Conservation (phyloP, 1,139 yeast species). For the Pneumocystis carinii region DNA sequence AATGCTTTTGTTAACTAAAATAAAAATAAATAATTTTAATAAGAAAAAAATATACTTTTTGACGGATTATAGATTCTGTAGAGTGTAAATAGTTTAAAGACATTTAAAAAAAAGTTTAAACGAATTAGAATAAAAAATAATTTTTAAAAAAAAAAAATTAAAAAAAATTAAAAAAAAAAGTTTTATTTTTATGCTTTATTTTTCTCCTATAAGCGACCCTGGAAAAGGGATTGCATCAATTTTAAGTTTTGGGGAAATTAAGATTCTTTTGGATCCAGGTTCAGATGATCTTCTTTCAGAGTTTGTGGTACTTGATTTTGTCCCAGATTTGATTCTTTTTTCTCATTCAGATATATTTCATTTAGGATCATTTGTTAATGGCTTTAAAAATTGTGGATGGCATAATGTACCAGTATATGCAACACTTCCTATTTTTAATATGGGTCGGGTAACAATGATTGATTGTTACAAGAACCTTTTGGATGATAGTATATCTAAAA, state of each 20-base stretch:
- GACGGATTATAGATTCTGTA: not conserved
- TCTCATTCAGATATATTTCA: constrained; percentile 79
- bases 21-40: not conserved
- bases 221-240: constrained; percentile 4
- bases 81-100: not conserved
- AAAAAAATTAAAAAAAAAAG: not conserved
- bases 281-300: constrained; percentile 8
- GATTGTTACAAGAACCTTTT: constrained; percentile 69
- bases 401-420: constrained; percentile 64
- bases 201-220: not conserved
- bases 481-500: constrained; percentile 35
- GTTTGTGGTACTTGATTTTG: constrained; percentile 1
- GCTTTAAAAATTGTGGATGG: constrained; percentile 48
- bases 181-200: not conserved
- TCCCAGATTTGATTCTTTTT: constrained; percentile 46
- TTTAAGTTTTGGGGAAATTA: constrained; percentile 9
- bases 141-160: no score
- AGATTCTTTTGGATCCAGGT: constrained; percentile 12
- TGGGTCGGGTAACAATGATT: constrained; percentile 73
- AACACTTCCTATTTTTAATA: constrained; percentile 71
- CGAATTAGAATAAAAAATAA: not conserved
- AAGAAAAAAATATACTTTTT: not conserved
- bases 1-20: constrained; percentile 8
- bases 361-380: constrained; percentile 62
- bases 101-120: not conserved